These are phyloP conservation scores for Pseudisothecium myosuroides DNA, from an alignment of 225 moss, liverwort and hornwort species.

Conservation along the genomic window DNA sequence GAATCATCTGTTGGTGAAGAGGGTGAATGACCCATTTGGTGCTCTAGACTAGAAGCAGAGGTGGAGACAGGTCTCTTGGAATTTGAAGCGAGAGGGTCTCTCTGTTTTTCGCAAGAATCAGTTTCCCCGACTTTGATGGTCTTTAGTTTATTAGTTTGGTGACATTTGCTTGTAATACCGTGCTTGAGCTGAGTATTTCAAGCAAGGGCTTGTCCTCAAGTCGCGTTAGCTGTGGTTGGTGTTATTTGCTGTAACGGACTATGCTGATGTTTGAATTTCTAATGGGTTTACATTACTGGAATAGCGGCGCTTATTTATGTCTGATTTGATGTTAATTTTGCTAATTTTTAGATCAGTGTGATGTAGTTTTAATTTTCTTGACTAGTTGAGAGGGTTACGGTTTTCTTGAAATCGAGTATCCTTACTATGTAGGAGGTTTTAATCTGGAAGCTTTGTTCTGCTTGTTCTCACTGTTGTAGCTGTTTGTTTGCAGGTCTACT, in stretches of 20 bases:
- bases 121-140: not conserved
- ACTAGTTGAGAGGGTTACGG: not conserved
- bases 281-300: not conserved
- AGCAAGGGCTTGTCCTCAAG: not conserved
- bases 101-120: not conserved
- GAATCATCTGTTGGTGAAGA: not conserved
- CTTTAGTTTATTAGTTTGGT: not conserved
- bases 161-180: not conserved
- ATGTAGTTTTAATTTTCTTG: not conserved
- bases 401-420: not conserved
- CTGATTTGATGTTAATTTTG: not conserved
- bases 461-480: not conserved
- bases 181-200: not conserved
- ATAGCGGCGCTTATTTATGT: not conserved
- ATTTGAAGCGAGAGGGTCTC: not conserved
- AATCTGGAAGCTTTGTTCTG: not conserved
- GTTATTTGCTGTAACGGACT: not conserved
- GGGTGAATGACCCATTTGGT: not conserved
- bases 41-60: not conserved
- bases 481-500: slow-evolving; percentile 2
- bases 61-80: not conserved
- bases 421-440: not conserved
- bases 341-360: not conserved
- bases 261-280: not conserved
- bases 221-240: not conserved